phyloP scores from a whole-genome alignment of 305 asterid species.

The Solanum chacoense region DNA sequence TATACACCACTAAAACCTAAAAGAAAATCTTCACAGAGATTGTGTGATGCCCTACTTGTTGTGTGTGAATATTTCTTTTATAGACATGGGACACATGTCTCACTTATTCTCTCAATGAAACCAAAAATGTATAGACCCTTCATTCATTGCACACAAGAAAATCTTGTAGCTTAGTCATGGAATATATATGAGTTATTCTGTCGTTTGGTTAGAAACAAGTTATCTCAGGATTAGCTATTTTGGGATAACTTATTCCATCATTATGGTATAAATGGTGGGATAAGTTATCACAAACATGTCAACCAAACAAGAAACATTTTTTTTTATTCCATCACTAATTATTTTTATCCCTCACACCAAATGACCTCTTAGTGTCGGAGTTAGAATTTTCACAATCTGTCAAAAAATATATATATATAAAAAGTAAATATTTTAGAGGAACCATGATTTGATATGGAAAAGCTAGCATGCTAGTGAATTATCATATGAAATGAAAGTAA shows the following conservation, averaged over 20 bases:
- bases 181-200: not conserved
- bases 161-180: not conserved
- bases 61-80: not conserved
- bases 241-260: no score
- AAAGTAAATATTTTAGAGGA: not conserved
- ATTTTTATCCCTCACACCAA: no score
- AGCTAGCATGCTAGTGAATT: not conserved
- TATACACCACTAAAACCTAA: not conserved
- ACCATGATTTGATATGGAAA: not conserved
- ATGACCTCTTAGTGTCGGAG: not conserved
- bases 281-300: no score
- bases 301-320: no score
- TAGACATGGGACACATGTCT: not conserved
- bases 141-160: not conserved
- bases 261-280: no score
- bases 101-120: not conserved
- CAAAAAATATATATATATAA: not conserved
- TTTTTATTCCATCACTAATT: no score
- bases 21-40: not conserved
- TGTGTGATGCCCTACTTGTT: not conserved
- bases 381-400: not conserved
- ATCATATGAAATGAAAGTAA: not conserved
- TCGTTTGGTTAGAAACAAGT: no score
- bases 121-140: not conserved
- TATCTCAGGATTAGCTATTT: no score